These are phyloP conservation scores for Ceriops tagal DNA, from an alignment of 345 rosid genomes.

Conservation along the genomic window DNA sequence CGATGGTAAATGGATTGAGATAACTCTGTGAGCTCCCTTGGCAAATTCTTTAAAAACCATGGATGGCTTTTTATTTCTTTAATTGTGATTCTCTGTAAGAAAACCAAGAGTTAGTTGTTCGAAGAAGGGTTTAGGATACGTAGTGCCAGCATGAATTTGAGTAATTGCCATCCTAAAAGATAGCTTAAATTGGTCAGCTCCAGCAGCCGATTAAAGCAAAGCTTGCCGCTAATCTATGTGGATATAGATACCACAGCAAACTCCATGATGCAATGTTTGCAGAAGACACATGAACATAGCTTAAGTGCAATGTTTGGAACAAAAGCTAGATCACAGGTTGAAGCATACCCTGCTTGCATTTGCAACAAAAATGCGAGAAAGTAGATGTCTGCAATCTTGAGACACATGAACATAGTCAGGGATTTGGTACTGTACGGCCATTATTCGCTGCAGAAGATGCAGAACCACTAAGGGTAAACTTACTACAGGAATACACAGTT, in stretches of 20 bases:
- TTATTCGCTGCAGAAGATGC: slow-evolving; percentile 57
- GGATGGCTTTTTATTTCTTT: slow-evolving; percentile 52
- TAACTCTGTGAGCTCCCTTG: slow-evolving; percentile 73
- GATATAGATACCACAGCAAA: no score
- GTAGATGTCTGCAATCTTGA: slow-evolving; percentile 72
- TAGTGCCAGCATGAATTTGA: no score
- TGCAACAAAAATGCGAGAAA: slow-evolving; percentile 80
- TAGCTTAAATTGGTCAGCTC: no score
- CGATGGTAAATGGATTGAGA: slow-evolving; percentile 72
- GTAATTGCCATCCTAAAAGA: no score
- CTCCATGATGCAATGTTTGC: no score
- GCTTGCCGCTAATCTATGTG: no score
- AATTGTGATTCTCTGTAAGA: slow-evolving; percentile 24
- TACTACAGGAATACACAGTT: not conserved
- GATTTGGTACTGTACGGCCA: slow-evolving; percentile 85
- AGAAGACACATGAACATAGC: no score
- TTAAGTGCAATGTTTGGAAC: not conserved
- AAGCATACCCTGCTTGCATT: slow-evolving; percentile 57
- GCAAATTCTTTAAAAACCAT: slow-evolving; percentile 94
- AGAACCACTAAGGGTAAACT: not conserved
- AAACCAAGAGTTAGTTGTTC: not conserved
- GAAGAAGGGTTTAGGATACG: not conserved
- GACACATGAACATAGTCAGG: slow-evolving; percentile 86
- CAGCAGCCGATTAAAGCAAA: no score
- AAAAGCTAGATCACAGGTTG: not conserved